These are phyloP conservation scores for Hyaloperonospora brassicae DNA, from an alignment of 352 stramenopile species.

Conservation along the genomic window DNA sequence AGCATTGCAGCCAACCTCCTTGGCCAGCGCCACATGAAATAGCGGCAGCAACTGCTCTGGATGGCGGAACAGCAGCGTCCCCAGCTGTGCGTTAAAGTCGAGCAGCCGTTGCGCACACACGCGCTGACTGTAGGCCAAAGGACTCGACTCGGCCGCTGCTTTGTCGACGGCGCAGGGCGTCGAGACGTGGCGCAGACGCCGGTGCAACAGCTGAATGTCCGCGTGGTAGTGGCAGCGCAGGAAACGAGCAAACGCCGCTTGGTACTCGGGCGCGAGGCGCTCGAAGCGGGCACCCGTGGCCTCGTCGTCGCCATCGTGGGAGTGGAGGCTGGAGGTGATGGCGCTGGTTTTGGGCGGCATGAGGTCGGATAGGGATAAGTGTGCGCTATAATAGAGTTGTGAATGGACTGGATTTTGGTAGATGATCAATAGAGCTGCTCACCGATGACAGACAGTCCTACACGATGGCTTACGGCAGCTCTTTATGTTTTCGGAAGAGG, in stretches of 20 bases:
- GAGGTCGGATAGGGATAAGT: no score
- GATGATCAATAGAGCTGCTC: no score
- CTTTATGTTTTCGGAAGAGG: no score
- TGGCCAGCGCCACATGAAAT: constrained; percentile 75
- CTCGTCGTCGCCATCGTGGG: no score
- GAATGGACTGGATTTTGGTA: no score
- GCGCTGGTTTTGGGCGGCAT: no score
- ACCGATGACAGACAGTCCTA: no score
- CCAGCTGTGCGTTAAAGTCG: constrained; percentile 65
- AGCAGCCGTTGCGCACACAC: constrained; percentile 77
- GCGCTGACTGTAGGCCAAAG: constrained; percentile 41
- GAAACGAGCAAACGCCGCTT: constrained; percentile 28
- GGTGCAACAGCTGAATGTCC: constrained; percentile 14
- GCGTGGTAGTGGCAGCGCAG: constrained; percentile 21
- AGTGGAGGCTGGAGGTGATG: no score
- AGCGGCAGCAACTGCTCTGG: constrained; percentile 83
- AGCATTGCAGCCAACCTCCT: constrained; percentile 29
- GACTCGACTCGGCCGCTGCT: constrained; percentile 2
- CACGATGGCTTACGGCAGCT: no score
- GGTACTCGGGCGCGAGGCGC: no score
- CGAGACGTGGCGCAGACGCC: constrained; percentile 8
- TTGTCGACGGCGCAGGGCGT: constrained; percentile 1
- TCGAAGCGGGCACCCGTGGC: no score
- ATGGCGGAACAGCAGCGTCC: constrained; percentile 83
- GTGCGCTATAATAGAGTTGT: no score